Evolutionary conservation across 805 yeast genomes (phyloP), one percentile per base, ranked within the genome.

Genomic region (Wilhelminamyces savonicus): DNA sequence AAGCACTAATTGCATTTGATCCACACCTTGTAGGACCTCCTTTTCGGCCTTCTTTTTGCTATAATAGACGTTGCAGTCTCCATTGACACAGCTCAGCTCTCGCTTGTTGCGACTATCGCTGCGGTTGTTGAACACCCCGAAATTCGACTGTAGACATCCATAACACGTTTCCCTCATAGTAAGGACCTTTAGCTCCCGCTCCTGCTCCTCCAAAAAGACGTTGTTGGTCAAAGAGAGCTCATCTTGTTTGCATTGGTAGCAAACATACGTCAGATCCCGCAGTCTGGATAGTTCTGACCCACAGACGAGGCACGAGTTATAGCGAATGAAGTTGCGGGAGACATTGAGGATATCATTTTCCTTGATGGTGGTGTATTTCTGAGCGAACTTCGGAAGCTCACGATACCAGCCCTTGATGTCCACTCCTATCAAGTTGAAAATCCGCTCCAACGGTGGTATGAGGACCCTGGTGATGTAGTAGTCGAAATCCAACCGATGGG

Each of bases 361-460:
- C n/a, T n/a, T n/a, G n/a, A n/a, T n/a, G n/a, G n/a, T n/a, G n/a
- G n/a, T n/a, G n/a, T n/a, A n/a, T n/a, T n/a, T n/a, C n/a, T n/a
- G n/a, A n/a, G n/a, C n/a, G n/a, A n/a, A n/a, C 23, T 48, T 52
- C 0, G 94, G 85, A 61, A 87, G 63, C 16, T 76, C 83, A 8
- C 55, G 54, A 39, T 77, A 83, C 98, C 98, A 92, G 4, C 62
- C 63, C 24, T 64, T 62, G 5, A 88, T 68, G 55, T 86, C 82
- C 3, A 82, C 92, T 0, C 98, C 98, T 34, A 86, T 56, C 10
- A 90, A 54, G 43, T 77, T 82, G 54, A 92, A 83, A 2, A 90
- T 60, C 35, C 98, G 60, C 39, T 85, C 94, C 31, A 92, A 56
- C 0, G 98, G 97, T 2, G 98, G 97, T 7, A 90, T 75, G 27